These are phyloP conservation scores for Helminthosporium solani DNA, from an alignment of 2,329 filamentous ascomycete genomes.

Conservation along the genomic window DNA sequence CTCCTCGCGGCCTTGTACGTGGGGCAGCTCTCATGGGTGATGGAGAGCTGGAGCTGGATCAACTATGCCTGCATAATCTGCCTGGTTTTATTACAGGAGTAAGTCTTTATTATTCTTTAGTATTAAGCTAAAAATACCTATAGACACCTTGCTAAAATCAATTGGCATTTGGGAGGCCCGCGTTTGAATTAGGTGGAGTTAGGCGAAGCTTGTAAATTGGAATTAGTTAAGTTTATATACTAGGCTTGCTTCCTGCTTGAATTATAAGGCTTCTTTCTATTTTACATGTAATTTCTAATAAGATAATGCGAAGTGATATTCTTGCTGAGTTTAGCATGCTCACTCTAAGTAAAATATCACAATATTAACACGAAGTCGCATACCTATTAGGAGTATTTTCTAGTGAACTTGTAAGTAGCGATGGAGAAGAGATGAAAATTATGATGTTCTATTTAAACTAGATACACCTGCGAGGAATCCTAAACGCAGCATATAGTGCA, in stretches of 20 bases:
- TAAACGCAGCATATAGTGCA: too few relatives aligned
- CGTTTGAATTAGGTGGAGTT: too few relatives aligned
- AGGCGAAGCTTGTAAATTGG: too few relatives aligned
- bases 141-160: conserved; percentile 38
- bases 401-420: conserved; percentile 58
- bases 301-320: conserved; percentile 65
- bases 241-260: conserved; percentile 95
- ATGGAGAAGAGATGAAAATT: too few relatives aligned
- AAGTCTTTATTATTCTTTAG: conserved; percentile 10
- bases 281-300: neutral
- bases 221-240: conserved; percentile 62
- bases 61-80: conserved; percentile 60
- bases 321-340: conserved; percentile 75
- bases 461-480: too few relatives aligned
- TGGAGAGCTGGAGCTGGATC: conserved; percentile 80
- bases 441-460: too few relatives aligned
- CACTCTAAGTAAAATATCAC: conserved; percentile 61
- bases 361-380: conserved; percentile 61
- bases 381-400: conserved; percentile 46
- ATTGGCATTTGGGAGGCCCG: conserved; percentile 24
- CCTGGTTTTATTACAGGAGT: conserved; percentile 75
- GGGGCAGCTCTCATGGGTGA: conserved; percentile 79
- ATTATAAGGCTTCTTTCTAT: conserved; percentile 55
- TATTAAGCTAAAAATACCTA: conserved; percentile 3
- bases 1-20: conserved; percentile 86